Evolutionary conservation across 1,139 yeast genomes (phyloP), one percentile per base, ranked within the genome.

Genomic region (Geotrichum phurueaensis): DNA sequence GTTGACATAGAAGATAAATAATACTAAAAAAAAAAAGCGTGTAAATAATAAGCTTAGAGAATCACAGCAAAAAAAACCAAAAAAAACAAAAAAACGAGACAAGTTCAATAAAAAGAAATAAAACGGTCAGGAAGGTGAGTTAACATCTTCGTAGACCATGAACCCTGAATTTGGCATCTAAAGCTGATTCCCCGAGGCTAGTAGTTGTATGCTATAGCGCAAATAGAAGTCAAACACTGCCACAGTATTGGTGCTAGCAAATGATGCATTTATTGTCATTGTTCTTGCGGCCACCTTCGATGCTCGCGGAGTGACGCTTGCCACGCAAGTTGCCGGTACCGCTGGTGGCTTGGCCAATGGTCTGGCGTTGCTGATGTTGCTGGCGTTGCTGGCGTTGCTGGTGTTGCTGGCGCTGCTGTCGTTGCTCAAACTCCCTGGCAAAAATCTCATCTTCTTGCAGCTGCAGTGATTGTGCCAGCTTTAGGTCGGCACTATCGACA

Each of bases 381-480:
- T 56, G 36, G 31, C 62, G 59, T 52, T 57, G 62, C 58, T 22
- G 61, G 54, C 29, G 51, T 20, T 33, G 52, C 52, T 51, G 45
- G 20, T 54, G 43, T 15, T 54, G 57, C 10, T 43, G 51, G 7
- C 27, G 31, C 13, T 51, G 54, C 52, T 36, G 54, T 18, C 36
- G 60, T 43, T 54, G 59, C 25, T 31, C 53, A 64, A 84, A 69
- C 12, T 73, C 69, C 59, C 74, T 72, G 0, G 92, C 91, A 59
- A 81, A 71, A 55, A 69, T 73, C 47, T 75, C 79, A 68, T 87
- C 92, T 64, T 86, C 92, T 63, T 84, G 79, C 65, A 79, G 80
- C 69, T 87, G 94, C 36, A 87, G 70, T 66, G 79, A 77, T 65
- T 76, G 76, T 6, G 86, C 84, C 31, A 84, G 67, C 36, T 73